These are phyloP conservation scores for Hysterangium stoloniferum DNA, from an alignment of 768 basidiomycete species.

Conservation along the genomic window DNA sequence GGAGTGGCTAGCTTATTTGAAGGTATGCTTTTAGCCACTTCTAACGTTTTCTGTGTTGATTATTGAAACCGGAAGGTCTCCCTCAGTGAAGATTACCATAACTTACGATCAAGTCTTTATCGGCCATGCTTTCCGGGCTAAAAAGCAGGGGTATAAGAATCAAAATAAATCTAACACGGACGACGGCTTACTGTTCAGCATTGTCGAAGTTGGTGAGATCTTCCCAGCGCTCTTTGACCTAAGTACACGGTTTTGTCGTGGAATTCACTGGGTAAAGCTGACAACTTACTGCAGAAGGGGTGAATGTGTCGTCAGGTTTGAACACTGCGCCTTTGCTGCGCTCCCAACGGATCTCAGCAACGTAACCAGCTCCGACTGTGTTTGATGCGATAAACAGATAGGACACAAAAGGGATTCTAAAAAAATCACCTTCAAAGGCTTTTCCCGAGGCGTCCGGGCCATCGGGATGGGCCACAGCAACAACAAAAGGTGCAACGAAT, in stretches of 20 bases:
- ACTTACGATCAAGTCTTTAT: not conserved
- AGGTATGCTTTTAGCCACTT: constrained; percentile 53
- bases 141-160: not conserved
- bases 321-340: constrained; percentile 80
- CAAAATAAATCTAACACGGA: not conserved
- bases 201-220: constrained; percentile 76
- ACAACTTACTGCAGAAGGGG: constrained; percentile 77
- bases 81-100: not conserved
- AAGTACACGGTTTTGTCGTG: not conserved
- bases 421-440: constrained; percentile 55
- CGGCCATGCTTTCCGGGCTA: constrained; percentile 3
- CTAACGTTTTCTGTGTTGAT: constrained; percentile 52
- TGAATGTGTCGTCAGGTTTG: constrained; percentile 85
- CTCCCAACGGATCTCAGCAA: constrained; percentile 92
- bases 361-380: constrained; percentile 76
- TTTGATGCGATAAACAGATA: not conserved
- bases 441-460: constrained; percentile 72
- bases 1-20: constrained; percentile 63
- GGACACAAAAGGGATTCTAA: not conserved
- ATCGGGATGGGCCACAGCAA: constrained; percentile 78
- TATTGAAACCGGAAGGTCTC: not conserved
- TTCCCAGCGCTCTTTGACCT: constrained; percentile 81
- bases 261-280: not conserved
- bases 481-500: constrained; percentile 89
- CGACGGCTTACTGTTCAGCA: constrained; percentile 50